Evolutionary conservation across 177 flowering plant species (phyloP).

Genomic region (Vitis hybrid): DNA sequence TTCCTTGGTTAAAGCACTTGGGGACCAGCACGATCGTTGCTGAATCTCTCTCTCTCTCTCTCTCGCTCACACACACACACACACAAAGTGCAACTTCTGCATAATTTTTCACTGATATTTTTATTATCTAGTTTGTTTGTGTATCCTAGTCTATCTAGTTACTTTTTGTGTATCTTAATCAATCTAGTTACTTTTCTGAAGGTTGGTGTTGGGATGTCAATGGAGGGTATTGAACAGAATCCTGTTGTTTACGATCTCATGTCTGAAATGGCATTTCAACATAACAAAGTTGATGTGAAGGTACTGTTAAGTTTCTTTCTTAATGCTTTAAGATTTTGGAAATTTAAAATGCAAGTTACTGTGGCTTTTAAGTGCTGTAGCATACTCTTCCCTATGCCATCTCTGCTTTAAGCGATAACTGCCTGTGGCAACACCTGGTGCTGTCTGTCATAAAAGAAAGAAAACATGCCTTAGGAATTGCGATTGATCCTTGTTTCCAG

Average conservation of each 20-base stretch:
- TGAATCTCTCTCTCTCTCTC: no score
- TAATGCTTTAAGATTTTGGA: neutral
- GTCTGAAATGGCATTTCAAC: slow-evolving; percentile 80
- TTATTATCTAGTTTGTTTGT: neutral
- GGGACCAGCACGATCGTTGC: no score
- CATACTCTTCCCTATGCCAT: neutral
- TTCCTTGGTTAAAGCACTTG: no score
- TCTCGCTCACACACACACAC: no score
- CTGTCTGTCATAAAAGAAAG: neutral
- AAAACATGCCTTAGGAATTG: neutral
- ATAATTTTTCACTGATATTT: neutral
- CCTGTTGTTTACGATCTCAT: slow-evolving; percentile 81
- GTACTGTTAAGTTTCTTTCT: slow-evolving; percentile 22
- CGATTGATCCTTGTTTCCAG: neutral
- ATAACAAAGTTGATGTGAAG: slow-evolving; percentile 46
- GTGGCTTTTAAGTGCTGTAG: neutral
- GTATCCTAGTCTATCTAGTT: slow-evolving; percentile 3
- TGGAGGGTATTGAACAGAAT: slow-evolving; percentile 84
- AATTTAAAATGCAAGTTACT: neutral
- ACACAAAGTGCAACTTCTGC: neutral
- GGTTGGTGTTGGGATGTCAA: slow-evolving; percentile 85
- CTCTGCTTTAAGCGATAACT: neutral
- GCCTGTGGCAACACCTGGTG: neutral
- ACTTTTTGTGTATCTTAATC: neutral
- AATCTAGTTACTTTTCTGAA: slow-evolving; percentile 10